Base-by-base conservation (phyloP, 2,329 filamentous ascomycete species). In the Cercospora brassicicola region DNA sequence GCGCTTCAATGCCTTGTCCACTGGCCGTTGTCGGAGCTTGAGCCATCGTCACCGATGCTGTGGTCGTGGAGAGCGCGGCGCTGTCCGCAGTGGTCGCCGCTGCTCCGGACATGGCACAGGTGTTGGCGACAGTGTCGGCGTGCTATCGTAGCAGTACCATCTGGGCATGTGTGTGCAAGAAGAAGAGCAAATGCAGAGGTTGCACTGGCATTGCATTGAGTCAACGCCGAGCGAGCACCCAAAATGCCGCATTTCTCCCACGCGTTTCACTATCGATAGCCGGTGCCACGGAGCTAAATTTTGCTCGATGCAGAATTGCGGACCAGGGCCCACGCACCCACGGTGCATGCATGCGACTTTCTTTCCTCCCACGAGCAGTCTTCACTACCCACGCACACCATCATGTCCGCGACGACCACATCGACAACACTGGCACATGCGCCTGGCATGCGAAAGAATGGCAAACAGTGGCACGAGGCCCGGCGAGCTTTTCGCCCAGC, bases 391-490 rank as follows among this genome's bases (percentile, higher is more conserved):
- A 42, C 36, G 36, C 15, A 42, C 33, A 60, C 64, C 26, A 62
- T 56, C 68, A 79, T 66, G 70, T 71, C 73, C 18, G 30, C 76
- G 73, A 78, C 78, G n/a, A 51, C 56, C 23, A 13, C 63, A 33
- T 33, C 63, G 20, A 45, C 33, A 23, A n/a, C 62, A 5, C 15
- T 55, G n/a, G 57, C 73, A 30, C 70, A 73, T 30, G 65, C 68
- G 77, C 65, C 82, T 81, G 80, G 92, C 71, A 90, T 95, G 86
- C 91, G 92, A 75, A 91, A 90, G 80, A 97, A 96, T 83, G 95
- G 95, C 78, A 97, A 98, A 84, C 92, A 96, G 83, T 99, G 95
- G 95, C 93, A 96, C 79, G 84, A 86, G 63, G 85, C 87, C 30
- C 94, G 93, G 79, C 91, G 90, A 71, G 89, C 95, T 0, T 98